phyloP scores from a whole-genome alignment of 495 filamentous ascomycete genomes.

The Penicillium bialowiezense region DNA sequence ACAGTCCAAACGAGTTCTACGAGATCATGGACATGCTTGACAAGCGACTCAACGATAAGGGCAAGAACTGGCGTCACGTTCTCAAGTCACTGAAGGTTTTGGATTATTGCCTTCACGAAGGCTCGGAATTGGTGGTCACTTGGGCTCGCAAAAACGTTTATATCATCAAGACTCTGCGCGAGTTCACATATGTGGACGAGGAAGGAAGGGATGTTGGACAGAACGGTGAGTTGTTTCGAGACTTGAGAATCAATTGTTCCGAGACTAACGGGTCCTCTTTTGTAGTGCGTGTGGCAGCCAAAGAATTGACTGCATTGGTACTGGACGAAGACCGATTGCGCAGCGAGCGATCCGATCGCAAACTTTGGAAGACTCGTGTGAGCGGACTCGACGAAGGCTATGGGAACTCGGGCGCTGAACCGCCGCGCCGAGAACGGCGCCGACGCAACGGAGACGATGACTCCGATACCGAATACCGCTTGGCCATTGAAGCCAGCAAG shows the following conservation, averaged over 20 bases:
- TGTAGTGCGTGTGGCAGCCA: slow-evolving; percentile 89
- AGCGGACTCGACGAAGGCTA: slow-evolving; percentile 83
- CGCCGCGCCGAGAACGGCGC: slow-evolving; percentile 42
- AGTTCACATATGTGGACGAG: slow-evolving; percentile 95
- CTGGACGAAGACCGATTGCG: slow-evolving; percentile 93
- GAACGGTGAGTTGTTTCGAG: slow-evolving; percentile 61
- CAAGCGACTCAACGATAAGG: slow-evolving; percentile 98
- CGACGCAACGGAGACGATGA: slow-evolving; percentile 60
- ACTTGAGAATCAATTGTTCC: slow-evolving; percentile 10
- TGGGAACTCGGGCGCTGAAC: slow-evolving; percentile 34
- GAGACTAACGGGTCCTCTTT: background rate
- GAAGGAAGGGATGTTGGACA: slow-evolving; percentile 92
- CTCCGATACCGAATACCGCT: slow-evolving; percentile 86
- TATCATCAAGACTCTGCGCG: slow-evolving; percentile 96
- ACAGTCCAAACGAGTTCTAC: slow-evolving; percentile 93
- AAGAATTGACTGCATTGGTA: slow-evolving; percentile 92
- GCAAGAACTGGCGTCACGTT: slow-evolving; percentile 99
- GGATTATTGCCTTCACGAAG: slow-evolving; percentile 98
- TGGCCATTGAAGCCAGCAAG: slow-evolving; percentile 97
- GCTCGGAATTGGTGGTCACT: slow-evolving; percentile 92
- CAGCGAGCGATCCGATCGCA: slow-evolving; percentile 85
- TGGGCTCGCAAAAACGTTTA: slow-evolving; percentile 98
- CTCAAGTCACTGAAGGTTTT: slow-evolving; percentile 96
- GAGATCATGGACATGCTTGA: slow-evolving; percentile 99
- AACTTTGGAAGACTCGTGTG: slow-evolving; percentile 94